phyloP scores from a whole-genome alignment of 148 eudicot genomes.

The Rhododendron williamsianum region DNA sequence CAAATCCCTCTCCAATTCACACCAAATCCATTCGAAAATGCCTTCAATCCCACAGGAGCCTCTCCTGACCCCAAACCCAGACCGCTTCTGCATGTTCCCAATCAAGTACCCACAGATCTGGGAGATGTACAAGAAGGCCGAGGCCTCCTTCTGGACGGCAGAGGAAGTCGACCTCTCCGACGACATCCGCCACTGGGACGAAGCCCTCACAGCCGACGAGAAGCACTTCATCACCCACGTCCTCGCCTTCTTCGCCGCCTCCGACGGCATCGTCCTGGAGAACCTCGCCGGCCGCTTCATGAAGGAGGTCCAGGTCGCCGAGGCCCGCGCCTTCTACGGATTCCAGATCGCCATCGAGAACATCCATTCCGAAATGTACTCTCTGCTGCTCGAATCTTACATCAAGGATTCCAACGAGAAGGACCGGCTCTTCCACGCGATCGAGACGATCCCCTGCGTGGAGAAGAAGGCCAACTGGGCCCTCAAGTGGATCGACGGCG shows the following conservation, averaged over 20 bases:
- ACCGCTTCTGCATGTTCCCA: slow-evolving; percentile 66
- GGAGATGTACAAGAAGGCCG: slow-evolving; percentile 80
- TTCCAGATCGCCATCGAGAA: slow-evolving; percentile 63
- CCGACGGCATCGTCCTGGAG: slow-evolving; percentile 60
- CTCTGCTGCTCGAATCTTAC: slow-evolving; percentile 40
- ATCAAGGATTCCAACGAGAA: slow-evolving; percentile 35
- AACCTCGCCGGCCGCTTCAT: slow-evolving; percentile 59
- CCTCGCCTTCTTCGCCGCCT: slow-evolving; percentile 77
- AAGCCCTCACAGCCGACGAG: slow-evolving; percentile 46
- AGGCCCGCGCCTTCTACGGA: slow-evolving; percentile 56
- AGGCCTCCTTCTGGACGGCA: slow-evolving; percentile 69
- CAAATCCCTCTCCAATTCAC: background rate
- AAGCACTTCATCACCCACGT: slow-evolving; percentile 75
- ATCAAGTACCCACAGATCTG: slow-evolving; percentile 56
- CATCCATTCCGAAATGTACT: slow-evolving; percentile 63
- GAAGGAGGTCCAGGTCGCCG: slow-evolving; percentile 60
- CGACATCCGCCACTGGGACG: slow-evolving; percentile 59
- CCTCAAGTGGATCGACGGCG: slow-evolving; percentile 17
- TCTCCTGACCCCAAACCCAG: slow-evolving; percentile 47
- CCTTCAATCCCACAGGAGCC: slow-evolving; percentile 39
- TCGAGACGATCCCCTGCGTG: slow-evolving; percentile 20
- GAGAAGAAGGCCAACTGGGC: slow-evolving; percentile 23
- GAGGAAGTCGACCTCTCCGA: slow-evolving; percentile 57
- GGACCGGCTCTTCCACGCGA: slow-evolving; percentile 11
- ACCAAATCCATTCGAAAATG: slow-evolving; percentile 20